Conservation (phyloP, 805 yeast species). For the Candida alai region DNA sequence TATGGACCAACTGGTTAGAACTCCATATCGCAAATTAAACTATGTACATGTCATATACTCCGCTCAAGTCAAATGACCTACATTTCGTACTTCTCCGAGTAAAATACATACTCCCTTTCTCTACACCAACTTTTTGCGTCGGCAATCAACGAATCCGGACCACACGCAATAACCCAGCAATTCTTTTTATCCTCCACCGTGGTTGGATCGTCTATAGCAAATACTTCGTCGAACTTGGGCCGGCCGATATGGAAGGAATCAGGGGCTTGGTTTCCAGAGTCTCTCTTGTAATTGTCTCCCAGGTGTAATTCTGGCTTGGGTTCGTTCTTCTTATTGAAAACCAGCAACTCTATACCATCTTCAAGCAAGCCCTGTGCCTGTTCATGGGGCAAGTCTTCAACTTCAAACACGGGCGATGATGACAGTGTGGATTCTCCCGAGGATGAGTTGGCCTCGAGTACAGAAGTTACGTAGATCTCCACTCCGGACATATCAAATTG, state of each 20-base stretch:
- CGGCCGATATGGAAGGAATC: constrained; percentile 22
- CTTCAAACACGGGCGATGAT: constrained; percentile 5
- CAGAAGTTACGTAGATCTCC: constrained; percentile 37
- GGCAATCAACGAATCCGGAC: constrained; percentile 44
- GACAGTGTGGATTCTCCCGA: neutral
- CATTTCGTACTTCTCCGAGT: constrained; percentile 43
- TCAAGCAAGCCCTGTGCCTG: constrained; percentile 21
- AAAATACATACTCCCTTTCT: constrained; percentile 30
- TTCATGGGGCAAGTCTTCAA: constrained; percentile 11
- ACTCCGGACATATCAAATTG: constrained; percentile 28
- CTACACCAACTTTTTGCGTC: constrained; percentile 39
- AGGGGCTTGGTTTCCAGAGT: neutral
- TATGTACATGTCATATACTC: constrained; percentile 1
- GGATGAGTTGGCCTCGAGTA: constrained; percentile 1
- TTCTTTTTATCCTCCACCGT: constrained; percentile 31
- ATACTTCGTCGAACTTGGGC: constrained; percentile 37
- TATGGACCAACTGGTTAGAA: neutral
- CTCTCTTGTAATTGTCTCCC: neutral
- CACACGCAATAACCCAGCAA: constrained; percentile 55
- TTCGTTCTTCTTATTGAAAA: constrained; percentile 18
- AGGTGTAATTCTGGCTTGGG: constrained; percentile 10
- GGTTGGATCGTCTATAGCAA: constrained; percentile 26
- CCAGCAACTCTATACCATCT: constrained; percentile 19
- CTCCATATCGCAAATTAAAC: neutral
- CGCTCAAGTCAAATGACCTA: no score